A percentile compares a stretch with the other conserved stretches of the same genome.
Conservation (phyloP, 331 rosid species). For the Arachis monticola region DNA sequence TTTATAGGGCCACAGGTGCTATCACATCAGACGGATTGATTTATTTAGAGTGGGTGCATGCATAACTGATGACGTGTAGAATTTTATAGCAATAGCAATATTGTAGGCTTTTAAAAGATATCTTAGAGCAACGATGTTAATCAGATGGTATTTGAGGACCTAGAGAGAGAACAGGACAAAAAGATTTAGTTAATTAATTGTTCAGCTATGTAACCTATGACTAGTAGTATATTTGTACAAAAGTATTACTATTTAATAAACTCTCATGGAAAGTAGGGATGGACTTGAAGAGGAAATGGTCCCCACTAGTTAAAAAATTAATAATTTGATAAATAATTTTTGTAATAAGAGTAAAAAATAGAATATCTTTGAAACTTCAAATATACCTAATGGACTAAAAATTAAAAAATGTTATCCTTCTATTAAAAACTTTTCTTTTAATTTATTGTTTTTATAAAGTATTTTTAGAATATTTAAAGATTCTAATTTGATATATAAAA, state of each 20-base stretch:
- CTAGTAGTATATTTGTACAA: slow-evolving; percentile 38
- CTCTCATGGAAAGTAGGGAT: background rate
- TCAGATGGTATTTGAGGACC: slow-evolving; percentile 25
- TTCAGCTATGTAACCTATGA: slow-evolving; percentile 29
- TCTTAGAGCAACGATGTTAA: slow-evolving; percentile 8
- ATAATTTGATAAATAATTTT: no score
- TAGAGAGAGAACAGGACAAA: slow-evolving; percentile 28
- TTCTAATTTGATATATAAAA: no score
- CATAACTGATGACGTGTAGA: background rate
- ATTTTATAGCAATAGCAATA: slow-evolving; percentile 30
- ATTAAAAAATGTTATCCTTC: no score
- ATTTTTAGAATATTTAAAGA: no score
- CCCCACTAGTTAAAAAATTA: slow-evolving; percentile 22
- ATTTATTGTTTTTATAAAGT: no score
- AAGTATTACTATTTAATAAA: slow-evolving; percentile 19
- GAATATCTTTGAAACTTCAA: no score
- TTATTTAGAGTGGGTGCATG: slow-evolving; percentile 34
- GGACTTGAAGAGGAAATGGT: slow-evolving; percentile 25
- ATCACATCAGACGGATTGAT: slow-evolving; percentile 11
- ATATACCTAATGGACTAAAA: no score
- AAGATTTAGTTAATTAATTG: slow-evolving; percentile 20
- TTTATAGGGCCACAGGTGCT: background rate
- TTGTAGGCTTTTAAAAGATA: slow-evolving; percentile 37
- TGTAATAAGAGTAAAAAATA: no score
- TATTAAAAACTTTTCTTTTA: no score